Conservation (phyloP, 805 yeast species). For the Candida bentonensis region DNA sequence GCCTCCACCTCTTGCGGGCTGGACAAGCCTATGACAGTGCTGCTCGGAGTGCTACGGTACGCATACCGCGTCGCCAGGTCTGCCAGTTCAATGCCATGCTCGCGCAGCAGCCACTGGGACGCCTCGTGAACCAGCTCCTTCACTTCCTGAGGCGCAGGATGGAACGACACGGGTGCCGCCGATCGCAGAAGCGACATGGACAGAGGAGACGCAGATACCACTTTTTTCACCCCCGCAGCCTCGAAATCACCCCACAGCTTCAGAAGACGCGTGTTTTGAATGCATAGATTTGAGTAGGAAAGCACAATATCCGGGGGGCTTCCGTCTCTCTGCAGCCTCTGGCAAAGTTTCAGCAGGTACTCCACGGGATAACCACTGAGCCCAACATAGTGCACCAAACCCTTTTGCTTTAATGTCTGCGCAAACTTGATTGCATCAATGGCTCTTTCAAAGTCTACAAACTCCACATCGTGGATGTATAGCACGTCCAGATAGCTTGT, state of each 20-base stretch:
- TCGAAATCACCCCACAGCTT: slow-evolving; percentile 35
- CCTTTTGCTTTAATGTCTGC: slow-evolving; percentile 44
- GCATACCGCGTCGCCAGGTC: slow-evolving; percentile 73
- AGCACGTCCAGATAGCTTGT: slow-evolving; percentile 68
- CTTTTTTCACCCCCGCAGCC: slow-evolving; percentile 35
- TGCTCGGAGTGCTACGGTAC: slow-evolving; percentile 47
- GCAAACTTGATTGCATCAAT: slow-evolving; percentile 51
- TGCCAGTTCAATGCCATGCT: slow-evolving; percentile 51
- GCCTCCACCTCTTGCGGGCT: slow-evolving; percentile 44
- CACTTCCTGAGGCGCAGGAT: slow-evolving; percentile 58
- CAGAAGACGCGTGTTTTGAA: slow-evolving; percentile 53
- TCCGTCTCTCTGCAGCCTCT: slow-evolving; percentile 23
- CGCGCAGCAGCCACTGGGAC: slow-evolving; percentile 30
- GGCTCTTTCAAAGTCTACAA: slow-evolving; percentile 41
- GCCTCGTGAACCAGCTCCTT: slow-evolving; percentile 31
- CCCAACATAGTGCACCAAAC: slow-evolving; percentile 54
- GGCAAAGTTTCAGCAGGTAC: slow-evolving; percentile 42
- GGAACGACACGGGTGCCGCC: slow-evolving; percentile 55
- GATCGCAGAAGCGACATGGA: slow-evolving; percentile 76
- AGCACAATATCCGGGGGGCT: slow-evolving; percentile 63
- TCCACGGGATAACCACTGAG: slow-evolving; percentile 79
- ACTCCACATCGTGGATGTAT: slow-evolving; percentile 82
- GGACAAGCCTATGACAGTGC: slow-evolving; percentile 70
- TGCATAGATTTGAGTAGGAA: slow-evolving; percentile 68
- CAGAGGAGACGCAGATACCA: slow-evolving; percentile 75